A percentile compares a stretch with the other conserved stretches of the same genome.
Evolutionary conservation across 2,329 filamentous ascomycete genomes (phyloP).

Genomic region (Pseudocercospora macadamiae): DNA sequence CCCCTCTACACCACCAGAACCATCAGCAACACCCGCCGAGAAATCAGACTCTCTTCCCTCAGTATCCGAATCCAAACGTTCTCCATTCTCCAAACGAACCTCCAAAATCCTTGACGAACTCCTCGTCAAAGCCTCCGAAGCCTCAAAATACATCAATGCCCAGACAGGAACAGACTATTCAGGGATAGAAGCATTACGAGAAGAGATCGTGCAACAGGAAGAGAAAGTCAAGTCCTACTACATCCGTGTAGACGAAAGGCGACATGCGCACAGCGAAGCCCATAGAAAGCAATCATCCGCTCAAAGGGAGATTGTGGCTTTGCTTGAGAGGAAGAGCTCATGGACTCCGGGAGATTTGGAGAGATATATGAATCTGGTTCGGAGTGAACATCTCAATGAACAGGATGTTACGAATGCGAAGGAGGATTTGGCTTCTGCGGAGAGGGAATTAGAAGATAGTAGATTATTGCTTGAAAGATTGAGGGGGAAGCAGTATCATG

Average conservation of each 20-base stretch:
- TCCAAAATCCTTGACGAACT: conserved; percentile 82
- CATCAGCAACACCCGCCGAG: conserved; percentile 18
- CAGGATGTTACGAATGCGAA: conserved; percentile 75
- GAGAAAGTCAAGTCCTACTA: conserved; percentile 62
- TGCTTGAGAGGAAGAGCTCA: conserved; percentile 89
- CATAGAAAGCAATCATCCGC: conserved; percentile 82
- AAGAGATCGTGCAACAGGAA: conserved; percentile 71
- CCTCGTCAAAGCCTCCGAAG: conserved; percentile 80
- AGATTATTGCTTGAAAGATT: conserved; percentile 74
- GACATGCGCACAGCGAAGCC: conserved; percentile 77
- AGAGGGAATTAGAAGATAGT: conserved; percentile 78
- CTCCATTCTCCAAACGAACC: conserved; percentile 63
- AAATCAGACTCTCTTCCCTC: conserved; percentile 52
- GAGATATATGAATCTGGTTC: conserved; percentile 89
- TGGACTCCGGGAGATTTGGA: conserved; percentile 89
- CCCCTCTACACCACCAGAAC: background rate
- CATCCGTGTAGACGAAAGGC: conserved; percentile 68
- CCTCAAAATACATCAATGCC: conserved; percentile 87
- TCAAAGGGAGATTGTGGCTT: conserved; percentile 91
- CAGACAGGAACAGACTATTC: conserved; percentile 86
- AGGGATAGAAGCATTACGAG: conserved; percentile 83
- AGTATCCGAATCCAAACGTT: conserved; percentile 56
- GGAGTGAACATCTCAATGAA: conserved; percentile 91
- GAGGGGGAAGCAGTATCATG: conserved; percentile 91
- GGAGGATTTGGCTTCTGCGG: conserved; percentile 71